phyloP scores from a whole-genome alignment of 169 alveolate genomes.

The Eimeria mitis region DNA sequence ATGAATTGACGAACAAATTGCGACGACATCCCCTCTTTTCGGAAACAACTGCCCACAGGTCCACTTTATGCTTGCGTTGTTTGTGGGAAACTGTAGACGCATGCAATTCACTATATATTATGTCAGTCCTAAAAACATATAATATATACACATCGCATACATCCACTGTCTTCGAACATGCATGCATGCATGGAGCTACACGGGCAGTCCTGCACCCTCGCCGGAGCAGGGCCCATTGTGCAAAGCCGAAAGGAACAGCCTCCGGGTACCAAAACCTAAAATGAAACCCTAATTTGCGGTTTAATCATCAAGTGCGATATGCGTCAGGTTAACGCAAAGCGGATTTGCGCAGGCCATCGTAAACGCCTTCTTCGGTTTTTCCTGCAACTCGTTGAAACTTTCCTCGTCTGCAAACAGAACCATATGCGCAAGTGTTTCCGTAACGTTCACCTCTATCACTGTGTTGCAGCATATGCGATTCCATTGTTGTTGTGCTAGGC shows the following conservation, averaged over 20 bases:
- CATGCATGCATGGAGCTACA: background rate
- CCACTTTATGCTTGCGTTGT: background rate
- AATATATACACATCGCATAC: background rate
- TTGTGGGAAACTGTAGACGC: background rate
- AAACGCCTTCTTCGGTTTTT: constrained; percentile 92
- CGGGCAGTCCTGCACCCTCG: background rate
- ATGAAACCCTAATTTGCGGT: background rate
- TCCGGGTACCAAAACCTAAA: background rate
- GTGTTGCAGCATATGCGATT: background rate
- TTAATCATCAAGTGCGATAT: constrained; percentile 91
- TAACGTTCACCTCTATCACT: background rate
- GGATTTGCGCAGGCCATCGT: constrained; percentile 93
- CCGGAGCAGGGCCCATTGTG: background rate
- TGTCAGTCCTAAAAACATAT: background rate
- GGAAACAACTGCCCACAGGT: background rate
- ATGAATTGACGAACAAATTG: constrained; percentile 8
- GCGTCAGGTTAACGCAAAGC: constrained; percentile 94
- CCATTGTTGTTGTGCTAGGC: background rate
- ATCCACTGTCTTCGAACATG: background rate
- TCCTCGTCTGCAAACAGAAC: constrained; percentile 90
- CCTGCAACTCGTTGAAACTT: constrained; percentile 92
- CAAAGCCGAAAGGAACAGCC: background rate
- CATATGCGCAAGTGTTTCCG: background rate
- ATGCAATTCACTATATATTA: background rate
- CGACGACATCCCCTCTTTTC: background rate